phyloP scores from a whole-genome alignment of 176 grass and related monocot species.

The Aegilops tauschii region DNA sequence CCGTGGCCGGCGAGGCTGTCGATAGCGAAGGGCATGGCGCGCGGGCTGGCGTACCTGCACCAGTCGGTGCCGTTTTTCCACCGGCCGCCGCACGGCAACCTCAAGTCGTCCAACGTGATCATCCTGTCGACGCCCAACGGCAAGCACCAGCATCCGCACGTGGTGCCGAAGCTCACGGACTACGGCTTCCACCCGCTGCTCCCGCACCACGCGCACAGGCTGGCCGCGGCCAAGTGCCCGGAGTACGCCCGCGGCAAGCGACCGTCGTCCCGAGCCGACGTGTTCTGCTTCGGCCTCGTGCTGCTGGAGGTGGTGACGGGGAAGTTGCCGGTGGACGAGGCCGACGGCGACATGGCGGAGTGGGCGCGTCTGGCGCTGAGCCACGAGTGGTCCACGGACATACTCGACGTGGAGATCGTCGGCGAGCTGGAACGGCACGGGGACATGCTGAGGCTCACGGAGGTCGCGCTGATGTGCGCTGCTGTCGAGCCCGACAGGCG shows the following conservation, averaged over 20 bases:
- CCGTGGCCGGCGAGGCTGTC: slow-evolving; percentile 65
- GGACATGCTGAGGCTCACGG: slow-evolving; percentile 81
- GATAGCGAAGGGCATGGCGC: slow-evolving; percentile 67
- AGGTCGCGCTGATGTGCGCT: slow-evolving; percentile 75
- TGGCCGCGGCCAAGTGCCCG: slow-evolving; percentile 61
- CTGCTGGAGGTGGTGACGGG: slow-evolving; percentile 87
- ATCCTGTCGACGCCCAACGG: neutral
- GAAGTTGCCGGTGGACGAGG: slow-evolving; percentile 58
- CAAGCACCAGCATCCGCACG: neutral
- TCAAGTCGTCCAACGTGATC: slow-evolving; percentile 89
- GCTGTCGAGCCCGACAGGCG: slow-evolving; percentile 58
- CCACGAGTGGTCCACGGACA: slow-evolving; percentile 91
- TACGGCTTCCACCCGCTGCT: slow-evolving; percentile 69
- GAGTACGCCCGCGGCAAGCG: slow-evolving; percentile 50
- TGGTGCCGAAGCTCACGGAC: slow-evolving; percentile 73
- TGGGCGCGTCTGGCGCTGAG: slow-evolving; percentile 78
- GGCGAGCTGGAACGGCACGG: slow-evolving; percentile 51
- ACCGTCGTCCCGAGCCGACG: slow-evolving; percentile 60
- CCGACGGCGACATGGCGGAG: slow-evolving; percentile 62
- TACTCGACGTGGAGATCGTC: slow-evolving; percentile 84
- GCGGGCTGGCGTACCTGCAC: slow-evolving; percentile 72
- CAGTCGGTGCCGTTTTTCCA: slow-evolving; percentile 59
- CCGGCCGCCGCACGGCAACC: slow-evolving; percentile 78
- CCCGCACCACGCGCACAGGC: slow-evolving; percentile 43
- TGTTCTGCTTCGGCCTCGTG: slow-evolving; percentile 86